Percentiles rank a stretch among this genome's conserved stretches.
These are phyloP conservation scores for Carex cristatella DNA, from an alignment of 176 grass and related monocot genomes.

Conservation along the genomic window DNA sequence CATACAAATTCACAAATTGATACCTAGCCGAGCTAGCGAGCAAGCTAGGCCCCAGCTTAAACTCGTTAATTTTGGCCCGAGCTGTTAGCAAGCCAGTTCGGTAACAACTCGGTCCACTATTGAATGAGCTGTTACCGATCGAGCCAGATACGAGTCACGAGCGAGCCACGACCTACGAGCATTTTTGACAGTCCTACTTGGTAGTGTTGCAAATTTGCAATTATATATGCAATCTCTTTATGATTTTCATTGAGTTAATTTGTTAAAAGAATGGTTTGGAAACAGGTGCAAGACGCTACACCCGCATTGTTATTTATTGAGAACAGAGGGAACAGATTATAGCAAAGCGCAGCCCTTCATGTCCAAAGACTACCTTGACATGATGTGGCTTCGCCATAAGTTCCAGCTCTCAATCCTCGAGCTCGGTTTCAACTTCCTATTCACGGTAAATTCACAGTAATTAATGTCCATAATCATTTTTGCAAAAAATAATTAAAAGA, in stretches of 20 bases:
- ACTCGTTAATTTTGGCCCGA: no score
- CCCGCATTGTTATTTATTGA: constrained; percentile 61
- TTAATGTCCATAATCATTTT: neutral
- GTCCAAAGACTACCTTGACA: constrained; percentile 80
- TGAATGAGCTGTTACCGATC: no score
- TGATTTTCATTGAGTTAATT: neutral
- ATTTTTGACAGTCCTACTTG: neutral
- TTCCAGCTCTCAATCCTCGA: constrained; percentile 77
- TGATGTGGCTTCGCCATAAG: constrained; percentile 73
- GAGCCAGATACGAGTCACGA: no score
- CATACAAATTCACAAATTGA: no score
- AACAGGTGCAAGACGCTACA: constrained; percentile 46
- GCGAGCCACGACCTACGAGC: no score
- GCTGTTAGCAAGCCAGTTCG: no score
- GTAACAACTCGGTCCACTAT: no score
- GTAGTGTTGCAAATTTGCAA: neutral
- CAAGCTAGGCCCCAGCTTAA: no score
- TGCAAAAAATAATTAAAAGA: neutral
- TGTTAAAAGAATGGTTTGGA: neutral
- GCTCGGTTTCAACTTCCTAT: constrained; percentile 88
- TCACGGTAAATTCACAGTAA: constrained; percentile 42
- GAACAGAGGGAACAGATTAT: constrained; percentile 46
- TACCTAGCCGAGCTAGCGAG: no score
- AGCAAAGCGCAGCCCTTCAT: constrained; percentile 51
- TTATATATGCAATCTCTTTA: neutral